Percentiles rank a stretch among this genome's conserved stretches.
Evolutionary conservation across 306 rosid genomes (phyloP).

Genomic region (Senna tora): DNA sequence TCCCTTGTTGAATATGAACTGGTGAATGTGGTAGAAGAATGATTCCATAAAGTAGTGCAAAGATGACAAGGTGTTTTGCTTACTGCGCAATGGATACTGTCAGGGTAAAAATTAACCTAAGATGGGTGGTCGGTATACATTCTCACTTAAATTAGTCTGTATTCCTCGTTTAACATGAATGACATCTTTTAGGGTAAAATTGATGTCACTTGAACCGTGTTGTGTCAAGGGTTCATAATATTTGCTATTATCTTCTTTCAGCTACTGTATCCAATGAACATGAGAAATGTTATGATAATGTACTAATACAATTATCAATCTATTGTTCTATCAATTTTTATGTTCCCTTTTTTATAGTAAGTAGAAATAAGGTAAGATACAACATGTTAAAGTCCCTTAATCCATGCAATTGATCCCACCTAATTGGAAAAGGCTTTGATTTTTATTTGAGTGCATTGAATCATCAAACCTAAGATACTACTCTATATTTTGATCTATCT

Average conservation of each 20-base stretch:
- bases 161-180: conserved; percentile 29
- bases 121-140: conserved; percentile 39
- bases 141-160: conserved; percentile 37
- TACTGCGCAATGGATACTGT: not conserved
- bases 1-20: conserved; percentile 52
- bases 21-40: conserved; percentile 49
- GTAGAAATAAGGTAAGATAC: no score
- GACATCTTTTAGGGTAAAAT: conserved; percentile 34
- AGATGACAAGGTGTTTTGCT: conserved; percentile 26
- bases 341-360: no score
- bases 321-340: no score
- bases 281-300: conserved; percentile 20
- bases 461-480: no score
- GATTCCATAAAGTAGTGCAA: conserved; percentile 5
- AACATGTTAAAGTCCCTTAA: no score
- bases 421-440: no score
- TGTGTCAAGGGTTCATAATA: not conserved
- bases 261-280: conserved; percentile 34
- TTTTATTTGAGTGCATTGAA: no score
- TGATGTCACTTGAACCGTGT: conserved; percentile 32
- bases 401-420: no score
- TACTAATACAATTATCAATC: not conserved
- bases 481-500: no score
- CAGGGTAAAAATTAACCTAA: conserved; percentile 26
- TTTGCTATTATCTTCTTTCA: conserved; percentile 32